A percentile compares a stretch with the other conserved stretches of the same genome.
These are phyloP conservation scores for Chlamydomonas sp. DNA, from an alignment of 139 green algal genomes.

Conservation along the genomic window DNA sequence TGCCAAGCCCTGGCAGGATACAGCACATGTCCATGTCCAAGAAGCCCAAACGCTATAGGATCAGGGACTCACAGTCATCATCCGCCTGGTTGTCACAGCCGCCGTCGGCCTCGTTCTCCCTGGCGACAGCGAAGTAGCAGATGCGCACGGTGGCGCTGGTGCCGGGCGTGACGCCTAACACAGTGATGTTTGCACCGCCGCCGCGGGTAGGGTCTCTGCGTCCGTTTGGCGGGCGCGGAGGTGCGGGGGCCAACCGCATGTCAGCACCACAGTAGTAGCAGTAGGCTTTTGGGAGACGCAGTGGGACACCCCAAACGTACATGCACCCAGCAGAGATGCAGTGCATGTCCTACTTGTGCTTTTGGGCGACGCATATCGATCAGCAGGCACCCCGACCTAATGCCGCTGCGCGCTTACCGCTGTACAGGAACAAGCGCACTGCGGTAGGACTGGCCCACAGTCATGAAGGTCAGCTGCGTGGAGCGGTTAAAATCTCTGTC, in stretches of 20 bases:
- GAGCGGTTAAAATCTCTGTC: background rate
- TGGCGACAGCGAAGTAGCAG: background rate
- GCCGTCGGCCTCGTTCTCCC: background rate
- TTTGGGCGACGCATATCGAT: too few relatives aligned
- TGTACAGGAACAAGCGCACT: background rate
- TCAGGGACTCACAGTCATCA: constrained; percentile 17
- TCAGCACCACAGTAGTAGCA: background rate
- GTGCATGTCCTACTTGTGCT: too few relatives aligned
- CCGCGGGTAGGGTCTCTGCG: background rate
- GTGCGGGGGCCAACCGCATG: background rate
- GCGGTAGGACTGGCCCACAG: too few relatives aligned
- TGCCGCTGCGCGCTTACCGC: too few relatives aligned
- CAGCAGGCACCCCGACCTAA: too few relatives aligned
- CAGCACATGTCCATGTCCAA: background rate
- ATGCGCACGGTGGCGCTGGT: constrained; percentile 8
- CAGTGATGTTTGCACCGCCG: background rate
- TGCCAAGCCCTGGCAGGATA: background rate
- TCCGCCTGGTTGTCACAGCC: background rate
- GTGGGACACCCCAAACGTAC: too few relatives aligned
- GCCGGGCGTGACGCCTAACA: background rate
- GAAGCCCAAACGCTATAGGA: background rate
- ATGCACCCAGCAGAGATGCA: too few relatives aligned
- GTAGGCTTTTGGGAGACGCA: too few relatives aligned
- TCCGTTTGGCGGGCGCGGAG: background rate
- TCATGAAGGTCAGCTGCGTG: too few relatives aligned